Conservation (phyloP, 2,329 filamentous ascomycete genomes). For the Hypomyces rosellus region DNA sequence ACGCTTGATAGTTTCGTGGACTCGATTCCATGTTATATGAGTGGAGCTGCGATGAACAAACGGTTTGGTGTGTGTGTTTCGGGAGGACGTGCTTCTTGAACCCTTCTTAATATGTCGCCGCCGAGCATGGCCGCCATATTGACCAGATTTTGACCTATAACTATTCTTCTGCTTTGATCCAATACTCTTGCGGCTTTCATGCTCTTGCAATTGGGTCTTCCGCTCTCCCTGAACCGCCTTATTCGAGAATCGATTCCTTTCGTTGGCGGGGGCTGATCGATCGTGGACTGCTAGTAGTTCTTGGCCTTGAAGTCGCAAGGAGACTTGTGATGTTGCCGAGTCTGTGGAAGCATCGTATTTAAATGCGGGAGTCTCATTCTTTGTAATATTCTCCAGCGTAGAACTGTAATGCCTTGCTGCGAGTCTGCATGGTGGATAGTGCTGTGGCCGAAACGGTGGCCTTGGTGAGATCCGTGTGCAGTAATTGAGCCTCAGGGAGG, state of each 20-base stretch:
- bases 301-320: background rate
- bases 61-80: no score
- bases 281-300: background rate
- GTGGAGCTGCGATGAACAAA: background rate
- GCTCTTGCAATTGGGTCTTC: no score
- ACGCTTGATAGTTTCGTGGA: background rate
- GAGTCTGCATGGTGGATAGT: background rate
- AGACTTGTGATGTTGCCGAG: constrained; percentile 1
- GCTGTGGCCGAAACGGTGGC: background rate
- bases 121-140: no score
- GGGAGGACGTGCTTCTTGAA: no score
- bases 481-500: constrained; percentile 17
- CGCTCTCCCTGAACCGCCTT: background rate
- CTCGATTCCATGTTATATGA: constrained; percentile 5
- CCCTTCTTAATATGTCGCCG: no score
- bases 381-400: background rate
- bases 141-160: background rate
- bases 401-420: background rate
- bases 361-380: background rate
- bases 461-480: constrained; percentile 4
- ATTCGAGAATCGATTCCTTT: background rate
- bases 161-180: background rate
- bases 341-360: background rate
- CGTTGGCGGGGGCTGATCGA: background rate
- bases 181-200: no score